Evolutionary conservation across 169 alveolate genomes (phyloP).

Genomic region (Plasmodium ovale): DNA sequence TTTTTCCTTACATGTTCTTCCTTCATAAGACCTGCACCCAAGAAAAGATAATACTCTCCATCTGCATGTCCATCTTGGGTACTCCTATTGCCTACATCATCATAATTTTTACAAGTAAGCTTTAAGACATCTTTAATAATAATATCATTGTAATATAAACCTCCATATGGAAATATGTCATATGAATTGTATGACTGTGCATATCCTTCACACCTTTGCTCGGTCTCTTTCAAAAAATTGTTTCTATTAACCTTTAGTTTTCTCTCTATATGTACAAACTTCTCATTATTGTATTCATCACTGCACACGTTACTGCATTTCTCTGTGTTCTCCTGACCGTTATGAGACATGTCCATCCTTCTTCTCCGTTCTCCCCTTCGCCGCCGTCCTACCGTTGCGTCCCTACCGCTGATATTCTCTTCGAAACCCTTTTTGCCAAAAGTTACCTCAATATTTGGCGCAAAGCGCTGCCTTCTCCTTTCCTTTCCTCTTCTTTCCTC

Average conservation of each 20-base stretch:
- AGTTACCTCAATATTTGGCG: too few relatives aligned
- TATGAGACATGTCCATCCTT: too few relatives aligned
- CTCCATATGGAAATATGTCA: conserved; percentile 67
- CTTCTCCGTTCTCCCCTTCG: neutral
- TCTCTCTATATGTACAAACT: conserved; percentile 28
- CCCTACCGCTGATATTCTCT: too few relatives aligned
- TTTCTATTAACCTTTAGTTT: conserved; percentile 29
- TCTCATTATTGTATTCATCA: conserved; percentile 47
- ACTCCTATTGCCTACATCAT: neutral
- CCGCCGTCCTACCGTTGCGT: neutral
- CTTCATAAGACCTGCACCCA: conserved; percentile 61
- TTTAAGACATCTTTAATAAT: conserved; percentile 51
- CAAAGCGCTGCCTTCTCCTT: neutral
- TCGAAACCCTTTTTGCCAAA: too few relatives aligned
- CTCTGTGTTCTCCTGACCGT: neutral
- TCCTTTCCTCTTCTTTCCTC: neutral
- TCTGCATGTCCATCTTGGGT: neutral
- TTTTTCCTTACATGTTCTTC: conserved; percentile 36
- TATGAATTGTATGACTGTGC: conserved; percentile 25
- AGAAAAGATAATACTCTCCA: conserved; percentile 1
- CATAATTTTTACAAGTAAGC: conserved; percentile 7
- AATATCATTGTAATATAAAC: conserved; percentile 51
- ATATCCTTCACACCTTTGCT: conserved; percentile 1
- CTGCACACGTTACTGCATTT: neutral
- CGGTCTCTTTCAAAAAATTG: conserved; percentile 12